These are phyloP conservation scores for Diplodia mutila DNA, from an alignment of 2,329 filamentous ascomycete species.

Conservation along the genomic window DNA sequence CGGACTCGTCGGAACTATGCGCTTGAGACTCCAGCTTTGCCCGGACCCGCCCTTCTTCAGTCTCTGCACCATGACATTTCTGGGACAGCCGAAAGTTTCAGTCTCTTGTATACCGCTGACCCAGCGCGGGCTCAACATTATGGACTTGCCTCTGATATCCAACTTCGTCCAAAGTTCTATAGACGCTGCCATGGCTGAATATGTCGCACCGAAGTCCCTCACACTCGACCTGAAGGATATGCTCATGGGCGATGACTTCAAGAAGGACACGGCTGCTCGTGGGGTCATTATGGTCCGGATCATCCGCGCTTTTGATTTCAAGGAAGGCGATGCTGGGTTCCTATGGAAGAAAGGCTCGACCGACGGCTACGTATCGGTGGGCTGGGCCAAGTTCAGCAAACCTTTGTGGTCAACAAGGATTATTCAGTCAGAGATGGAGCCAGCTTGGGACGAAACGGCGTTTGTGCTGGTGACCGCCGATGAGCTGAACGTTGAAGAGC, in stretches of 20 bases:
- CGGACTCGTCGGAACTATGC: conserved; percentile 71
- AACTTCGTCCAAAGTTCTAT: conserved; percentile 76
- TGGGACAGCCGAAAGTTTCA: conserved; percentile 74
- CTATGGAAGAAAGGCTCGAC: conserved; percentile 64
- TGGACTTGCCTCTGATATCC: conserved; percentile 75
- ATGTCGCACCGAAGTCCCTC: conserved; percentile 75
- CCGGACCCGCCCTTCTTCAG: conserved; percentile 78
- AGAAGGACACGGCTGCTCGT: conserved; percentile 69
- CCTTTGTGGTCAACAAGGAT: conserved; percentile 69
- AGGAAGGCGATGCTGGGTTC: conserved; percentile 68
- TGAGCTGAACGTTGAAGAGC: conserved; percentile 73
- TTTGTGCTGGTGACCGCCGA: conserved; percentile 71
- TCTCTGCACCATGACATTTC: conserved; percentile 73
- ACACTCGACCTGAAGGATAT: conserved; percentile 77
- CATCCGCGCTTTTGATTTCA: conserved; percentile 70
- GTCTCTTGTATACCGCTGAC: conserved; percentile 72
- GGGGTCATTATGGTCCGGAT: conserved; percentile 70
- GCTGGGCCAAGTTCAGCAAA: conserved; percentile 78
- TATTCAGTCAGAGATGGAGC: conserved; percentile 66
- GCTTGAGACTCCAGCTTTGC: conserved; percentile 71
- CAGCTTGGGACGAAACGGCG: conserved; percentile 71
- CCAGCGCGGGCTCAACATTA: conserved; percentile 70
- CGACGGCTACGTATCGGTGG: conserved; percentile 72
- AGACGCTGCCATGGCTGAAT: conserved; percentile 73
- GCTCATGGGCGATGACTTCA: conserved; percentile 77